A percentile compares a stretch with the other conserved stretches of the same genome.
Conservation (phyloP, 257 asterid species). For the Marsdenia floribunda region DNA sequence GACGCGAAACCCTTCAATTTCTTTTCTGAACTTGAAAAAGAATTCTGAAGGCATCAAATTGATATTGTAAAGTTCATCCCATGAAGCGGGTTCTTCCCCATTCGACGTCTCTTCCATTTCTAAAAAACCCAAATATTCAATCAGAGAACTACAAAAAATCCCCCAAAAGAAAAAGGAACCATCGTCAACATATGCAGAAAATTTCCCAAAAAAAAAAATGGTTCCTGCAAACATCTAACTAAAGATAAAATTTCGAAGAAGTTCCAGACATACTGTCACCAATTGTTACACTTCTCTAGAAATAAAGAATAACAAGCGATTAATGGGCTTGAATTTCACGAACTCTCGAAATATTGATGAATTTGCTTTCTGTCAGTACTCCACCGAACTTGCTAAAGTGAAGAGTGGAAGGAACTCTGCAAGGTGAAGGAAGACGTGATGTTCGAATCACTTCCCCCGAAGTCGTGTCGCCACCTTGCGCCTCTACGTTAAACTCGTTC, state of each 20-base stretch:
- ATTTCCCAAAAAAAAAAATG: background rate
- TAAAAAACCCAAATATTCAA: background rate
- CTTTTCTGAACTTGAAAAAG: conserved; percentile 75
- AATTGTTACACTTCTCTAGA: background rate
- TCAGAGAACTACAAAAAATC: background rate
- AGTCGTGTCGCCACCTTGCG: background rate
- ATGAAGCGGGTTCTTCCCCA: conserved; percentile 69
- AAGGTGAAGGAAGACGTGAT: too few relatives aligned
- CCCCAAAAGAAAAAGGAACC: background rate
- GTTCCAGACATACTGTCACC: background rate
- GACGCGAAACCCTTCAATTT: conserved; percentile 66
- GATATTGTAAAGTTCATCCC: conserved; percentile 84
- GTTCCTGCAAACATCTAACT: background rate
- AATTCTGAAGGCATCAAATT: conserved; percentile 87
- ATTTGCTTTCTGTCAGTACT: background rate
- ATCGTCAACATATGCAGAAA: background rate
- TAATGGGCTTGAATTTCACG: background rate
- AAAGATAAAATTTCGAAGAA: background rate
- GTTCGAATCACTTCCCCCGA: background rate
- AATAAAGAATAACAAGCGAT: background rate
- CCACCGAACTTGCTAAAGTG: background rate
- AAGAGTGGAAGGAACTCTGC: background rate
- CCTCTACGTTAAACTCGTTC: background rate
- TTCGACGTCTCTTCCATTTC: conserved; percentile 54
- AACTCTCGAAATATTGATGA: background rate